These are phyloP conservation scores for Forsythia viridissima DNA, from an alignment of 257 asterid species.

Conservation along the genomic window DNA sequence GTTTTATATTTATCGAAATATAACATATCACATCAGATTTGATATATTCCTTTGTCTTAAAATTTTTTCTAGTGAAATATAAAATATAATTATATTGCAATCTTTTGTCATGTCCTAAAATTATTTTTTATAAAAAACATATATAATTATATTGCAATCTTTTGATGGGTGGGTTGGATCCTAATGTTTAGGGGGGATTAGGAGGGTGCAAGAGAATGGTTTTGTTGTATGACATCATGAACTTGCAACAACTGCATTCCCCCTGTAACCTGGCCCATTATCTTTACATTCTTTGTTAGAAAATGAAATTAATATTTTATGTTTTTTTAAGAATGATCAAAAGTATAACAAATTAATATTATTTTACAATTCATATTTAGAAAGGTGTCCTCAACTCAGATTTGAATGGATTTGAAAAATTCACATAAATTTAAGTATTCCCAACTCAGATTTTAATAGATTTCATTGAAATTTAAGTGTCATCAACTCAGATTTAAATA, in stretches of 20 bases:
- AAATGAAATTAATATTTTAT: not conserved
- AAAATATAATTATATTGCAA: no score
- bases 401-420: no score
- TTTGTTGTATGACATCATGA: conserved; percentile 45
- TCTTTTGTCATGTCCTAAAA: not conserved
- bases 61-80: no score
- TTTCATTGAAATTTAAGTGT: no score
- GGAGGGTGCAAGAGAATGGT: conserved; percentile 12
- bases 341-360: not conserved
- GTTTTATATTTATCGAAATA: no score
- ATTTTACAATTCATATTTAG: conserved; percentile 11
- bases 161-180: conserved; percentile 37
- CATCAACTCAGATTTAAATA: no score
- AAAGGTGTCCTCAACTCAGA: no score
- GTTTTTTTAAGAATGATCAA: not conserved
- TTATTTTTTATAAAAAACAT: not conserved
- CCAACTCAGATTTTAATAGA: no score
- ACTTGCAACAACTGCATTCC: conserved; percentile 52
- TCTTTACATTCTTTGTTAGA: conserved; percentile 35
- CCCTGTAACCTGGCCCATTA: conserved; percentile 39
- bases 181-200: not conserved
- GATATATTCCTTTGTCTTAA: no score
- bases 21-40: no score
- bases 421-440: no score
- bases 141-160: not conserved